Evolutionary conservation across 2,329 filamentous ascomycete species (phyloP).

Genomic region (Sarocladiaceae sp.): DNA sequence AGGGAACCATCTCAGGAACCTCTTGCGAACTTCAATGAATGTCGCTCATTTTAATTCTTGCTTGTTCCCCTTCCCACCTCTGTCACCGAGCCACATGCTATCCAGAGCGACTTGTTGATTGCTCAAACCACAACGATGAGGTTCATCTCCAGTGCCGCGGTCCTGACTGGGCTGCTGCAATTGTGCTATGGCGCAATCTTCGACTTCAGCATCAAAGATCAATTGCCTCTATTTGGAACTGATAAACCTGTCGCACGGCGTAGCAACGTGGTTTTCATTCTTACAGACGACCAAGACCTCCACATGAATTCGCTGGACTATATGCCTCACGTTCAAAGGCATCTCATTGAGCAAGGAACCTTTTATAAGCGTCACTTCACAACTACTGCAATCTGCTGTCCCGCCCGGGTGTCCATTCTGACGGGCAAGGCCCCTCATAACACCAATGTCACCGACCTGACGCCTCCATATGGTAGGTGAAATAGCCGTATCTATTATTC

Average conservation of each 20-base stretch:
- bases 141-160: not conserved
- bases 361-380: slow-evolving; percentile 54
- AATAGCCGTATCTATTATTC: slow-evolving; percentile 12
- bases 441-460: slow-evolving; percentile 58
- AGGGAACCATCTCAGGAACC: not conserved
- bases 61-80: not conserved
- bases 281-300: slow-evolving; percentile 62
- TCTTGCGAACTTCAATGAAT: not conserved
- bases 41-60: not conserved
- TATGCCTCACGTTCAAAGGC: slow-evolving; percentile 28
- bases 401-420: slow-evolving; percentile 57
- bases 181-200: not conserved
- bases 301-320: slow-evolving; percentile 55
- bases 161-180: not conserved
- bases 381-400: slow-evolving; percentile 62
- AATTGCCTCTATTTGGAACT: not conserved
- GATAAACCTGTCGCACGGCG: not conserved
- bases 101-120: not conserved
- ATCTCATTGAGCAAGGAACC: slow-evolving; percentile 50
- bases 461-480: slow-evolving; percentile 46
- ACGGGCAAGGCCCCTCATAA: slow-evolving; percentile 64
- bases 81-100: not conserved
- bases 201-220: not conserved
- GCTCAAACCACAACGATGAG: not conserved
- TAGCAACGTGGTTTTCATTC: slow-evolving; percentile 55